Base-by-base conservation (phyloP, 768 basidiomycete genomes). In the Nidularia sp. region DNA sequence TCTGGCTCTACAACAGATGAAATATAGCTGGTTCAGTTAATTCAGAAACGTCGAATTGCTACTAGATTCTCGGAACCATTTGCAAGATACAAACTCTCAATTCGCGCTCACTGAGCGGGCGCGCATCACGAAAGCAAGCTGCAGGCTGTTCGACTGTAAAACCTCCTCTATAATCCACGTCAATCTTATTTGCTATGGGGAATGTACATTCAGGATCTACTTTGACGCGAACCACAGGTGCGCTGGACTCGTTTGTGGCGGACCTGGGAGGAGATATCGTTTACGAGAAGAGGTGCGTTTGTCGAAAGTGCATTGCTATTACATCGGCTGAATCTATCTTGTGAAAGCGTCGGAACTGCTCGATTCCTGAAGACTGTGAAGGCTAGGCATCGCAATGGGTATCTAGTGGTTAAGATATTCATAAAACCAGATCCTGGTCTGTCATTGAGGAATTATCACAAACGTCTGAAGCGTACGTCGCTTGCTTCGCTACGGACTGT, bases 381-480 rank as follows among this genome's bases (percentile, higher is more conserved):
- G 62, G 95, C 88, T 63, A 79, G 87, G 39, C 92, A 97, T 70
- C 73, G 79, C 45, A 86, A 89, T 60, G 92, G 93, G 0, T 85
- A 83, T 39, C 72, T 98, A 34, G 85, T 97, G 48, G 81, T 96
- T 62, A 98, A 98, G 79, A 86, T 98, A 53, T 97, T 95, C 72
- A 84, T 95, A 63, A 98, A 99, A 66, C 88, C 93, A 0, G 93
- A 98, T 69, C 90, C 93, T 25, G 81, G 86, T 2, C 63, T 95
- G 52, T 88, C 86, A 9, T 71, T 98, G 61, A 70, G 85, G 53
- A 82, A 78, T 45, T 88, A 95, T 60, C 81, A 87, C 49, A 73
- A 85, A 50, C 74, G 88, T 55, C 71, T 98, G 57, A 97, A 95
- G 71, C 71, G 96, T 88, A 52, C 48, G 70, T 57, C 13, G 18